Base-by-base conservation (phyloP, 257 asterid species). In the Datura wrightii region DNA sequence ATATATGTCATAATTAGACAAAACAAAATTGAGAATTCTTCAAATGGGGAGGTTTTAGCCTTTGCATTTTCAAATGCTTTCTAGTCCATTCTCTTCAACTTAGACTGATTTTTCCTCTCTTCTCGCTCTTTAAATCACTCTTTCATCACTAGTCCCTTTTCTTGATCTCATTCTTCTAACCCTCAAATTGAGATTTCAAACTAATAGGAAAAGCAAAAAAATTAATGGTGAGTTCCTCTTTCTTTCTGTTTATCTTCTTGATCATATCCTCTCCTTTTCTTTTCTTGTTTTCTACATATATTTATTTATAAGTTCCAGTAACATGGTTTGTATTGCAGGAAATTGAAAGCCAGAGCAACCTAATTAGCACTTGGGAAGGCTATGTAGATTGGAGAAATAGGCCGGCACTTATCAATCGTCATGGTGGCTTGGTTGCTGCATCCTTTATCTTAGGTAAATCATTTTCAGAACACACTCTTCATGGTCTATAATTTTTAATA, bases 351-450 rank as follows among this genome's bases (percentile, higher is more conserved):
- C 92, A 91, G 19, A 41, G 41, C 84, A 66, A 85, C 86, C 14
- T 83, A 48, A 24, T 14, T 74, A 74, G 19, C 18, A 86, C 82
- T 19, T 96, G 97, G 98, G 94, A 94, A 78, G 98, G 95, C 7
- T 96, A 94, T 89, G 98, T 89, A 3, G 92, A 93, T 83, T 96
- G 98, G 97, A 93, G 91, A 78, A 94, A 96, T 19, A 91, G 71
- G 79, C 93, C 97, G 5, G 98, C 99, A n/a, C 18, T 88, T 9
- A 89, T 89, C 89, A 88, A 83, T 92, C 85, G 84, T 46, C 99
- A 94, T 85, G 99, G 98, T 11, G 99, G 99, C 90, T 92, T 93
- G 97, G 52, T 88, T 34, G 97, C 99, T 56, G 94, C 98, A 58
- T 90, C 95, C 79, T 96, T 96, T 63, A 98, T 96, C 86, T 83